Evolutionary conservation across 1,284 basidiomycete genomes (phyloP).

Genomic region (Leucoagaricus sp.): DNA sequence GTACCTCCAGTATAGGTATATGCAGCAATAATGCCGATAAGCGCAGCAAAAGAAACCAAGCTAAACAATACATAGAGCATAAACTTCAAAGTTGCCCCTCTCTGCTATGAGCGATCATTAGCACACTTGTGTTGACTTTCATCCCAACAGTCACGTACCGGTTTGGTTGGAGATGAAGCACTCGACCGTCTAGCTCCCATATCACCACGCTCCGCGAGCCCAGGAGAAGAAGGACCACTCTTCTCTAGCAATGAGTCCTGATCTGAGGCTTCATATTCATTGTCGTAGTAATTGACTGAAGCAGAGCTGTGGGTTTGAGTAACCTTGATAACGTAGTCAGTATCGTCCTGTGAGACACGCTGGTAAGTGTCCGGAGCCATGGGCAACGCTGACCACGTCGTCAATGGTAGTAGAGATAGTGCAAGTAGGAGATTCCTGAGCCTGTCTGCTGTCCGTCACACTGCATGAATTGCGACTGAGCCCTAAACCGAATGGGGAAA

Average conservation of each 20-base stretch:
- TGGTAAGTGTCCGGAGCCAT: conserved; percentile 11
- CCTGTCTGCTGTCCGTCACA: not conserved
- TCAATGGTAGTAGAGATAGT: not conserved
- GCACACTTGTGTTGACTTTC: not conserved
- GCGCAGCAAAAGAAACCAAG: conserved; percentile 55
- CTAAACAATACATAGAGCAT: conserved; percentile 54
- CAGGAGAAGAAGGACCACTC: conserved; percentile 29
- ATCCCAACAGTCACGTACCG: conserved; percentile 2
- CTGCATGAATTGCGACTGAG: not conserved
- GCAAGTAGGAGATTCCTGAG: not conserved
- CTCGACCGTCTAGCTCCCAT: conserved; percentile 7
- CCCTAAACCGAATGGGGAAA: conserved; percentile 2
- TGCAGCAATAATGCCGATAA: conserved; percentile 76
- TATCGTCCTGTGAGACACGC: conserved; percentile 12
- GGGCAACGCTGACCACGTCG: not conserved
- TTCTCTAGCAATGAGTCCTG: conserved; percentile 51
- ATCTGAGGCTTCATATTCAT: conserved; percentile 69
- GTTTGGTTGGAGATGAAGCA: conserved; percentile 13
- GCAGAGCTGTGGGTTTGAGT: not conserved
- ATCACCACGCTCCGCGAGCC: conserved; percentile 32
- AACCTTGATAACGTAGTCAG: conserved; percentile 9
- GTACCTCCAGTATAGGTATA: conserved; percentile 57
- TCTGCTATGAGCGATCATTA: not conserved
- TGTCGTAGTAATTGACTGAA: conserved; percentile 61
- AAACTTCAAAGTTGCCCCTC: conserved; percentile 47